A percentile compares a stretch with the other conserved stretches of the same genome.
phyloP scores from a whole-genome alignment of 2,329 filamentous ascomycete genomes.

The Helicocarpus griseus region DNA sequence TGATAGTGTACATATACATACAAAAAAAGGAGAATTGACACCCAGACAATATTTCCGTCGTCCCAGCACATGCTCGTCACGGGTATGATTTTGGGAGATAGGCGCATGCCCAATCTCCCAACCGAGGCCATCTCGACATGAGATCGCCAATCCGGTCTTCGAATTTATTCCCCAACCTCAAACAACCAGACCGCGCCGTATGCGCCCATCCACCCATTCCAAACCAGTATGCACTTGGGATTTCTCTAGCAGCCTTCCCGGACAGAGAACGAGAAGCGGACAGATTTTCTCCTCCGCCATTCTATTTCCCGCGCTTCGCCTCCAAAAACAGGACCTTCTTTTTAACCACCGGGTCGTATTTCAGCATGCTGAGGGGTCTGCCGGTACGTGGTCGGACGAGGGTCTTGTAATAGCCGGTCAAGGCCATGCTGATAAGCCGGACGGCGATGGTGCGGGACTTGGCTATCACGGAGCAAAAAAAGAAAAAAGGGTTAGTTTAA shows the following conservation, averaged over 20 bases:
- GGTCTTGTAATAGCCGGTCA: slow-evolving; percentile 96
- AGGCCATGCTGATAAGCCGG: slow-evolving; percentile 93
- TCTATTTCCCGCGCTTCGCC: slow-evolving; percentile 58
- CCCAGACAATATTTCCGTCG: not conserved
- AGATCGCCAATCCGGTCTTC: not conserved
- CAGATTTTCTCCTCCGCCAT: not conserved
- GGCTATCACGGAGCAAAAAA: slow-evolving; percentile 1
- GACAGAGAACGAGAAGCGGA: not conserved
- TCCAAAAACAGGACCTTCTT: slow-evolving; percentile 95
- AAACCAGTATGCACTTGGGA: too few relatives aligned
- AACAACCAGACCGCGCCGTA: not conserved
- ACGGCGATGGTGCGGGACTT: slow-evolving; percentile 85
- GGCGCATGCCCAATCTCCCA: not conserved
- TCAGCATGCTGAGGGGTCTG: slow-evolving; percentile 88
- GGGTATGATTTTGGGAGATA: not conserved
- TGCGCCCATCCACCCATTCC: not conserved
- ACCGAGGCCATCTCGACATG: not conserved
- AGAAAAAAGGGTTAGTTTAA: slow-evolving; percentile 4
- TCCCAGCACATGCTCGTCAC: not conserved
- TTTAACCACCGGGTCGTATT: slow-evolving; percentile 96
- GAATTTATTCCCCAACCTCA: not conserved
- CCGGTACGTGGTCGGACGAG: slow-evolving; percentile 72
- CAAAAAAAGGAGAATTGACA: not conserved
- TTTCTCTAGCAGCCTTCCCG: too few relatives aligned
- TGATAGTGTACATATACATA: not conserved